A percentile compares a stretch with the other conserved stretches of the same genome.
Evolutionary conservation across 208 protist species (phyloP).

Genomic region (Wallacemonas sp.): DNA sequence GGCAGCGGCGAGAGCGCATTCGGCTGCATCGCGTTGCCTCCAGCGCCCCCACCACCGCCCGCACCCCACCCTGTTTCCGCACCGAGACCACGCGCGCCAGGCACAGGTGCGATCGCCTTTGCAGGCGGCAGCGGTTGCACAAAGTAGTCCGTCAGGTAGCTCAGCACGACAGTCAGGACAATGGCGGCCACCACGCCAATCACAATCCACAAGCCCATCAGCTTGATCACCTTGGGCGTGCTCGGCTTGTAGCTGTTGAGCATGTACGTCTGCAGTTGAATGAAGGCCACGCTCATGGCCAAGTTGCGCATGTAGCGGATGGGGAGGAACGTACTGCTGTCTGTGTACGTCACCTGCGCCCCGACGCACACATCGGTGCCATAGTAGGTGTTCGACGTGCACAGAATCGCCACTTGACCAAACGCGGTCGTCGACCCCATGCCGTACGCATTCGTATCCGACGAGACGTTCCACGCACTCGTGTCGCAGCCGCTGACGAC

Average conservation of each 20-base stretch:
- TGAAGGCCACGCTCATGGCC: background rate
- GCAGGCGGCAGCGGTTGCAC: constrained; percentile 55
- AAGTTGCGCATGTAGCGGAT: background rate
- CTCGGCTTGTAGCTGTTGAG: constrained; percentile 3
- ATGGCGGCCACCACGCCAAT: constrained; percentile 45
- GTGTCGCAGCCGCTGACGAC: background rate
- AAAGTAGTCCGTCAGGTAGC: constrained; percentile 58
- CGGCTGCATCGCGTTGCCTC: background rate
- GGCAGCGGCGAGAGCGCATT: constrained; percentile 15
- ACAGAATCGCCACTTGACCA: constrained; percentile 46
- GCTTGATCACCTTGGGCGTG: constrained; percentile 1
- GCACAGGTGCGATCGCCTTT: constrained; percentile 36
- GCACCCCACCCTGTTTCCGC: background rate
- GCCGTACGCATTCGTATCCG: constrained; percentile 25
- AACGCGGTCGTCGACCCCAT: constrained; percentile 24
- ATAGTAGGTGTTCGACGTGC: constrained; percentile 16
- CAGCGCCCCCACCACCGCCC: background rate
- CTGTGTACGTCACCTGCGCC: constrained; percentile 23
- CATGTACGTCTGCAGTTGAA: background rate
- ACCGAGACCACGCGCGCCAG: background rate
- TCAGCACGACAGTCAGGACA: constrained; percentile 33
- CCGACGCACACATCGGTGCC: constrained; percentile 18
- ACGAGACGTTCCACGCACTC: constrained; percentile 2
- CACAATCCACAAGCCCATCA: constrained; percentile 35
- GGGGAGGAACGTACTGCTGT: background rate